These are phyloP conservation scores for Paraconiothyrium brasiliense DNA, from an alignment of 2,329 filamentous ascomycete species.

Conservation along the genomic window DNA sequence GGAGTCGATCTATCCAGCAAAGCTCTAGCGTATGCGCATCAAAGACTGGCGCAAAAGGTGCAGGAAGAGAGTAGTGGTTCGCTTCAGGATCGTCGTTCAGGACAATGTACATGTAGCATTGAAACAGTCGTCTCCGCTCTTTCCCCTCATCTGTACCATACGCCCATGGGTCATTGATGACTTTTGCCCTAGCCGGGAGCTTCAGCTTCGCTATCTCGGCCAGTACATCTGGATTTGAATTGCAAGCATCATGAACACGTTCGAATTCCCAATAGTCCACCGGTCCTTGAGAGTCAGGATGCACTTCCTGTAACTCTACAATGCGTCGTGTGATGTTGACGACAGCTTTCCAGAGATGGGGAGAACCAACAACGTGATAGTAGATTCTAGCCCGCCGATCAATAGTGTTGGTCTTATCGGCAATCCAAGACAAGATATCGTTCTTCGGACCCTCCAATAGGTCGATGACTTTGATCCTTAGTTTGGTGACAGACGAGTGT, in stretches of 20 bases:
- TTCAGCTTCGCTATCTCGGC: slow-evolving; percentile 63
- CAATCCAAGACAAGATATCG: slow-evolving; percentile 2
- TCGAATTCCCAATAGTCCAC: slow-evolving; percentile 10
- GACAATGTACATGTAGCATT: slow-evolving; percentile 73
- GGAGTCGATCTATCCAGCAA: slow-evolving; percentile 73
- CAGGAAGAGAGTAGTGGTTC: slow-evolving; percentile 74
- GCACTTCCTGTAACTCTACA: neutral
- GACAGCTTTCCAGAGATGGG: slow-evolving; percentile 9
- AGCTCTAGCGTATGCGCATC: slow-evolving; percentile 70
- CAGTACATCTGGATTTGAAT: slow-evolving; percentile 3
- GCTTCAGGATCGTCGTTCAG: slow-evolving; percentile 72
- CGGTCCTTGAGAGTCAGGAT: slow-evolving; percentile 4
- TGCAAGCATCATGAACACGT: slow-evolving; percentile 12
- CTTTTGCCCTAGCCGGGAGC: slow-evolving; percentile 64
- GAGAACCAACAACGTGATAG: neutral
- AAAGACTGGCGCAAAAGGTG: slow-evolving; percentile 74
- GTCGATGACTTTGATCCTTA: slow-evolving; percentile 6
- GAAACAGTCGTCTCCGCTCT: slow-evolving; percentile 63
- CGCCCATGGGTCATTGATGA: slow-evolving; percentile 74
- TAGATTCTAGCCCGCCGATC: slow-evolving; percentile 1
- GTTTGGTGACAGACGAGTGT: neutral
- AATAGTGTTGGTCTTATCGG: neutral
- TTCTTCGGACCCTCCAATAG: slow-evolving; percentile 5
- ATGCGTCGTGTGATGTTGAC: neutral
- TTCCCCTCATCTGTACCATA: slow-evolving; percentile 66